A percentile compares a stretch with the other conserved stretches of the same genome.
These are phyloP conservation scores for Potentilla sterilis DNA, from an alignment of 306 rosid genomes.

Conservation along the genomic window DNA sequence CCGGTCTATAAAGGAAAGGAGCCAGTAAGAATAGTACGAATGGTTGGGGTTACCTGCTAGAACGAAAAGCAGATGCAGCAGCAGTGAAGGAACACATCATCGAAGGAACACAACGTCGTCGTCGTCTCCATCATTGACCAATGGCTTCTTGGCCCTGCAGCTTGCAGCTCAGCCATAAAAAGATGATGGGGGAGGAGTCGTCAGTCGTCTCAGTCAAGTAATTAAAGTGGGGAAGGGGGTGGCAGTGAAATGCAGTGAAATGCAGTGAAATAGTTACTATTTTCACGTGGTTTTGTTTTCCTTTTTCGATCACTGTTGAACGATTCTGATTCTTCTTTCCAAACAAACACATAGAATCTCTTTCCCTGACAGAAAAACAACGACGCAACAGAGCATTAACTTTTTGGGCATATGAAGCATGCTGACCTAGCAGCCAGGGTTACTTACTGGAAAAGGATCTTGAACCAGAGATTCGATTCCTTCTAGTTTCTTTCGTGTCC, in stretches of 20 bases:
- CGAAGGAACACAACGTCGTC: background rate
- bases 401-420: background rate
- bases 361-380: constrained; percentile 2
- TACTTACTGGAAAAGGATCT: background rate
- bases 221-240: background rate
- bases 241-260: background rate
- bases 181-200: background rate
- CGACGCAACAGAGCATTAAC: background rate
- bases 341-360: constrained; percentile 3
- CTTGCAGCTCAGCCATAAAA: background rate
- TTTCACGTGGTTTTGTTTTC: constrained; percentile 3
- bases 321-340: background rate
- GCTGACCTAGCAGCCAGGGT: background rate
- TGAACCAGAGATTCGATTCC: constrained; percentile 5
- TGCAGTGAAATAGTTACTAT: constrained; percentile 7
- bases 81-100: background rate
- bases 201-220: background rate
- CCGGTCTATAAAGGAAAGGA: background rate
- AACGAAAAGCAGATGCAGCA: background rate
- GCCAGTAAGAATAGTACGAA: background rate
- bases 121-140: constrained; percentile 1
- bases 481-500: background rate
- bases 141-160: background rate
- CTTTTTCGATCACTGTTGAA: background rate
- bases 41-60: constrained; percentile 11